Conservation (phyloP, 208 protist genomes). For the Acanthamoeba comandoni region DNA sequence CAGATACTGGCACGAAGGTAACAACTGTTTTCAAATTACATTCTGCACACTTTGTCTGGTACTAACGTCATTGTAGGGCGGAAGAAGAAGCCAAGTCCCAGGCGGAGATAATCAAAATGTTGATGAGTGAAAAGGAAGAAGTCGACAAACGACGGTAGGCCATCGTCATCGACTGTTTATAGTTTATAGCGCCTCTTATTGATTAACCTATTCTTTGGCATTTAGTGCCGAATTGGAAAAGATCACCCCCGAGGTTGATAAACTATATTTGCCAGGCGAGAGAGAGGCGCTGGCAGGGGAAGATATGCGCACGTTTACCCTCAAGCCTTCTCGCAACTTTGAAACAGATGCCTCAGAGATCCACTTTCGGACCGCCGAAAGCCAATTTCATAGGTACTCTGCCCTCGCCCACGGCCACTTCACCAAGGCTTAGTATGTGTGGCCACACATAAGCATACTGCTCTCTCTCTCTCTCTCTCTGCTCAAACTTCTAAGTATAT, state of each 20-base stretch:
- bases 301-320: neutral
- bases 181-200: neutral
- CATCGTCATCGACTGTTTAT: neutral
- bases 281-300: neutral
- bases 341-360: neutral
- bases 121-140: constrained; percentile 5
- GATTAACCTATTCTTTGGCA: too few species aligned
- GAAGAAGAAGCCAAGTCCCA: constrained; percentile 12
- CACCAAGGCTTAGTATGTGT: too few species aligned
- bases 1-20: neutral
- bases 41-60: too few species aligned
- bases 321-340: neutral
- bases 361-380: too few species aligned
- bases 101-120: neutral
- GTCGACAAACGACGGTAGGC: neutral
- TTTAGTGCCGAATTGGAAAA: neutral
- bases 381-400: too few species aligned
- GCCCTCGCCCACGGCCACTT: too few species aligned
- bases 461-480: too few species aligned
- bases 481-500: too few species aligned
- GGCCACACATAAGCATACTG: too few species aligned
- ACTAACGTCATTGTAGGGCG: too few species aligned
- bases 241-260: neutral
- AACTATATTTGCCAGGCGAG: constrained; percentile 8
- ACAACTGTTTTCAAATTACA: too few species aligned